These are phyloP conservation scores for Pseudoneurospora amorphoporcata DNA, from an alignment of 495 filamentous ascomycete species.

Conservation along the genomic window DNA sequence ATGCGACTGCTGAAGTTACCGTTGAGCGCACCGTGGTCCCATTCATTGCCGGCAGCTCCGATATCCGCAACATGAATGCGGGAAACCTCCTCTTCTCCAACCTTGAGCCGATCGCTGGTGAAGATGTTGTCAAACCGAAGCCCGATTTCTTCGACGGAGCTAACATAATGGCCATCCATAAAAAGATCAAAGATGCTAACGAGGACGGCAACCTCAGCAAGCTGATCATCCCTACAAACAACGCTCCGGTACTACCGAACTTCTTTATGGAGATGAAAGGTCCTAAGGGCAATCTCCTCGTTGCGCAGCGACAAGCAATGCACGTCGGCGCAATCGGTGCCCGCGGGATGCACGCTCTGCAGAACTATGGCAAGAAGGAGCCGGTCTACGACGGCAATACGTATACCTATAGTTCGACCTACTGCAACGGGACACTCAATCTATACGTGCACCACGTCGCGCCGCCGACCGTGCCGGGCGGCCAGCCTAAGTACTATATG, in stretches of 20 bases:
- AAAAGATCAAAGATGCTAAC: constrained; percentile 1
- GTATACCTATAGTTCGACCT: constrained; percentile 27
- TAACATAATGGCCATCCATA: constrained; percentile 1
- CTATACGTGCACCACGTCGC: constrained; percentile 31
- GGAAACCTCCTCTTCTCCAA: constrained; percentile 4
- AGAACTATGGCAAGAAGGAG: constrained; percentile 21
- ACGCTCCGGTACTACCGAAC: constrained; percentile 32
- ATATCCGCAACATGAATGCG: constrained; percentile 6
- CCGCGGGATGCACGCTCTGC: constrained; percentile 29
- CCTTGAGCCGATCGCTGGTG: constrained; percentile 4
- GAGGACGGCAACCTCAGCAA: constrained; percentile 3
- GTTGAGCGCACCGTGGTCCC: constrained; percentile 5
- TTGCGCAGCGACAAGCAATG: constrained; percentile 28
- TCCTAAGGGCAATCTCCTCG: constrained; percentile 19
- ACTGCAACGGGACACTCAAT: constrained; percentile 20
- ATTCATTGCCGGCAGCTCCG: constrained; percentile 3
- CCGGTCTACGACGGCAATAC: constrained; percentile 30
- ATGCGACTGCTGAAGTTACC: not conserved
- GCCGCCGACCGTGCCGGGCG: constrained; percentile 13
- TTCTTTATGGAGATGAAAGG: constrained; percentile 31
- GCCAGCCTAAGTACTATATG: constrained; percentile 33
- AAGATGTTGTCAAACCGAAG: constrained; percentile 8
- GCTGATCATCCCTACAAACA: constrained; percentile 29
- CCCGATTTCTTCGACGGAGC: constrained; percentile 30
- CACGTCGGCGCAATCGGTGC: constrained; percentile 37